Evolutionary conservation across 352 stramenopile genomes (phyloP).

Genomic region (Phytophthora vignae): DNA sequence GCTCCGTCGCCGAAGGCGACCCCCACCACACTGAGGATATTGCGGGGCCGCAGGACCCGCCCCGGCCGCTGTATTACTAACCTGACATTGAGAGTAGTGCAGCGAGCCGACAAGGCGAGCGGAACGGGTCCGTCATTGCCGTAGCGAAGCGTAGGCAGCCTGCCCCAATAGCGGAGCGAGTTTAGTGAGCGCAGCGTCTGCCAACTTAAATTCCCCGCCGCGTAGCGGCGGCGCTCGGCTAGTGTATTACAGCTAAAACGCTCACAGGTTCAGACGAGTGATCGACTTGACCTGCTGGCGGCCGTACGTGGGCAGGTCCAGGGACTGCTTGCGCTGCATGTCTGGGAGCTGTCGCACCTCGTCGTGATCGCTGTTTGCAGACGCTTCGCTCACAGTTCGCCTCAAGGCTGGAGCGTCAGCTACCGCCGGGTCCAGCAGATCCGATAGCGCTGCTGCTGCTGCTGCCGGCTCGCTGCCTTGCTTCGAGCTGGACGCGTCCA

Average conservation of each 20-base stretch:
- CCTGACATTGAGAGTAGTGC: too few species aligned
- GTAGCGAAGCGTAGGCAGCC: too few species aligned
- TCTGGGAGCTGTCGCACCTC: conserved; percentile 16
- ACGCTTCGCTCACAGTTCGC: conserved; percentile 21
- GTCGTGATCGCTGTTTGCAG: conserved; percentile 4
- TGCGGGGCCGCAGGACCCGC: too few species aligned
- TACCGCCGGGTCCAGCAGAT: conserved; percentile 45
- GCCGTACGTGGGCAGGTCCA: conserved; percentile 29
- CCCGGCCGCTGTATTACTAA: too few species aligned
- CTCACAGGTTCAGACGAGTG: conserved; percentile 35
- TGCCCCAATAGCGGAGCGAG: too few species aligned
- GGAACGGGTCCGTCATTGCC: too few species aligned
- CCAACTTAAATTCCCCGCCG: too few species aligned
- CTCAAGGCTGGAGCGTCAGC: conserved; percentile 1
- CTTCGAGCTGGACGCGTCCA: conserved; percentile 37
- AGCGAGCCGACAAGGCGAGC: too few species aligned
- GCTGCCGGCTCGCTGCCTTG: conserved; percentile 25
- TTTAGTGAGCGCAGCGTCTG: too few species aligned
- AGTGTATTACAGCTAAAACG: neutral
- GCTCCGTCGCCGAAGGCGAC: too few species aligned
- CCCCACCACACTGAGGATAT: too few species aligned
- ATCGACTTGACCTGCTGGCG: conserved; percentile 38
- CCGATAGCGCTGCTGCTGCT: conserved; percentile 38
- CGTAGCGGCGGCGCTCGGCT: too few species aligned
- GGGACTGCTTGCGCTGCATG: conserved; percentile 25